Evolutionary conservation across 2,329 filamentous ascomycete species (phyloP), one percentile per base, ranked within the genome.

Genomic region (Talaromyces sp.): DNA sequence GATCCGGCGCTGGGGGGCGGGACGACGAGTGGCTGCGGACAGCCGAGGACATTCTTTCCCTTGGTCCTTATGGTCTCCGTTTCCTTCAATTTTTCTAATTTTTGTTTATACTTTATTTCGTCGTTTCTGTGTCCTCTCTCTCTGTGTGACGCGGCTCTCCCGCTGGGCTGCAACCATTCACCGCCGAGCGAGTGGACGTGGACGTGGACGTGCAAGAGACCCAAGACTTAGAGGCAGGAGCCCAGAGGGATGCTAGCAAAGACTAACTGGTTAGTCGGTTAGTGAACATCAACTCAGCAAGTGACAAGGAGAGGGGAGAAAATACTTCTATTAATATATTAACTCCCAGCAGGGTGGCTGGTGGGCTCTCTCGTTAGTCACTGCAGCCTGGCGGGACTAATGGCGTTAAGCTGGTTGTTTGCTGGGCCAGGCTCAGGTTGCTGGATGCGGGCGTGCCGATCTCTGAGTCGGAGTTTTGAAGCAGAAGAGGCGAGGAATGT

Each of bases 21-120:
- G 77, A 80, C 63, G 72, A 77, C 63, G 81, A 82, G 61, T 80
- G 76, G 66, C 77, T 82, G 68, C 81, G 81, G 64, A 77, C 76
- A 62, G 81, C 76, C 64, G 81, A 74, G 59, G 80, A 73, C 66
- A 38, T 38, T 14, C 5, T 17, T 17, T 35, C 11, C 14, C 0
- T 3, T 4, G 13, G 9, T 35, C 4, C 31, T 35, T 35, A 10
- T 35, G 13, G 13, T 10, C 13, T 14, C 1, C 9, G 8, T 3
- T 11, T 32, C 8, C 27, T 31, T 31, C 31, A 13, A 4, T 11
- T 13, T 32, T 32, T 32, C 13, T 13, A 13, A 4, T 32, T 13
- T 32, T 32, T 32, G 31, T 10, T 32, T 10, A 32, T 32, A 8
- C 11, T 32, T 14, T 35, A 11, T 35, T 13, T 14, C 6, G 32